Percentiles rank a stretch among this genome's conserved stretches.
Conservation (phyloP, 441 rosid genomes). For the Mallotus repandus region DNA sequence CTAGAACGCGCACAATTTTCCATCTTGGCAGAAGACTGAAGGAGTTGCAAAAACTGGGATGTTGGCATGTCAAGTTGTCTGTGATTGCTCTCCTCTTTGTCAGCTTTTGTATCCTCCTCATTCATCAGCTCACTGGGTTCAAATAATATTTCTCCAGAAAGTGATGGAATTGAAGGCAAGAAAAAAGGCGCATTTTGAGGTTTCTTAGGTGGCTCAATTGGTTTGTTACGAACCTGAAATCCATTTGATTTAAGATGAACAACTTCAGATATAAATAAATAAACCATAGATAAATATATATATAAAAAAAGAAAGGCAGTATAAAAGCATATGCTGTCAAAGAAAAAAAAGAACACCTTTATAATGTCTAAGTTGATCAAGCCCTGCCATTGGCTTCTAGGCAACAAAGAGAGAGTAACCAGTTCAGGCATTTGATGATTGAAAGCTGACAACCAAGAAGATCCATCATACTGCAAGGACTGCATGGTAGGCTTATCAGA, state of each 20-base stretch:
- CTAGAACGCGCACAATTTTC: constrained; percentile 54
- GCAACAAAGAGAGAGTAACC: constrained; percentile 87
- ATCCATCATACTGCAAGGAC: constrained; percentile 29
- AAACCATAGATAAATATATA: neutral
- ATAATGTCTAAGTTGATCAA: constrained; percentile 92
- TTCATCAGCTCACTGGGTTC: constrained; percentile 48
- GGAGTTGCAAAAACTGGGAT: constrained; percentile 62
- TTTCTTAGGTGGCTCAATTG: constrained; percentile 89
- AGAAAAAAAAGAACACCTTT: constrained; percentile 51
- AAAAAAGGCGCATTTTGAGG: constrained; percentile 93
- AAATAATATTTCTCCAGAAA: constrained; percentile 85
- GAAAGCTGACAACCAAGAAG: constrained; percentile 34
- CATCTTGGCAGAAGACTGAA: constrained; percentile 52
- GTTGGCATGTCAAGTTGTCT: constrained; percentile 34
- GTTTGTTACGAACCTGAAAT: constrained; percentile 83
- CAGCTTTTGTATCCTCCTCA: constrained; percentile 34
- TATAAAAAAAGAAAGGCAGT: too few species aligned
- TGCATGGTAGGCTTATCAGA: constrained; percentile 39
- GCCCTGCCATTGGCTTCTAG: constrained; percentile 97
- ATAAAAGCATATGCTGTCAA: neutral
- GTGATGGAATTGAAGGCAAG: constrained; percentile 82
- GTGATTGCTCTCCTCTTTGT: constrained; percentile 33
- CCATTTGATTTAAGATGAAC: constrained; percentile 9
- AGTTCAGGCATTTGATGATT: constrained; percentile 79
- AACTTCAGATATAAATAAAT: neutral